phyloP scores from a whole-genome alignment of 306 rosid genomes.

The Cucurbita maxima region DNA sequence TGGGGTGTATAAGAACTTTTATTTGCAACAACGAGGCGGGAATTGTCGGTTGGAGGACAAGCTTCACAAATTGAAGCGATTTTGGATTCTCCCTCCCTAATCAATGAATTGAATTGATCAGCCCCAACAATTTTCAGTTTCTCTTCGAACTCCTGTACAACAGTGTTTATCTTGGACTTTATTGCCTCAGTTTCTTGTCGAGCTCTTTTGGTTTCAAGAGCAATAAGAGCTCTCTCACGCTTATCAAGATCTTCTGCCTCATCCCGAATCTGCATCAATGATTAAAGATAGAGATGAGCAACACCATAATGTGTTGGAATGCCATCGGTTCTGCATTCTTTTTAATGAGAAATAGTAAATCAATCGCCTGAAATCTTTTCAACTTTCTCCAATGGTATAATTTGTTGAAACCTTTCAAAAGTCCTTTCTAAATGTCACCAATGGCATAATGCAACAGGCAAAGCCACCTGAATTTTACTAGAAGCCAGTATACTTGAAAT shows the following conservation, averaged over 20 bases:
- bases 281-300: conserved; percentile 3
- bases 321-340: not conserved
- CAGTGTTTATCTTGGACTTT: conserved; percentile 49
- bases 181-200: conserved; percentile 42
- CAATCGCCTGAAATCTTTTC: not conserved
- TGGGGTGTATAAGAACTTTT: conserved; percentile 38
- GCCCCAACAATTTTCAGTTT: conserved; percentile 32
- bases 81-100: conserved; percentile 59
- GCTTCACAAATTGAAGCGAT: conserved; percentile 57
- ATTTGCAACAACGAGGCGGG: conserved; percentile 22
- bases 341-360: not conserved
- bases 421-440: not conserved
- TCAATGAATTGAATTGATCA: conserved; percentile 38
- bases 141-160: conserved; percentile 49
- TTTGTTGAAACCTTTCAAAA: not conserved
- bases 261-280: conserved; percentile 44
- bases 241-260: conserved; percentile 76
- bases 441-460: not conserved
- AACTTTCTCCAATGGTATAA: not conserved
- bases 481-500: not conserved
- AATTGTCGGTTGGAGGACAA: conserved; percentile 23
- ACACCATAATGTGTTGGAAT: not conserved
- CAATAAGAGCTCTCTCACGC: conserved; percentile 53
- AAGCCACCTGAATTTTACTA: not conserved
- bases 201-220: conserved; percentile 41